Conservation (phyloP, 306 rosid species). For the Vachellia collinsii region DNA sequence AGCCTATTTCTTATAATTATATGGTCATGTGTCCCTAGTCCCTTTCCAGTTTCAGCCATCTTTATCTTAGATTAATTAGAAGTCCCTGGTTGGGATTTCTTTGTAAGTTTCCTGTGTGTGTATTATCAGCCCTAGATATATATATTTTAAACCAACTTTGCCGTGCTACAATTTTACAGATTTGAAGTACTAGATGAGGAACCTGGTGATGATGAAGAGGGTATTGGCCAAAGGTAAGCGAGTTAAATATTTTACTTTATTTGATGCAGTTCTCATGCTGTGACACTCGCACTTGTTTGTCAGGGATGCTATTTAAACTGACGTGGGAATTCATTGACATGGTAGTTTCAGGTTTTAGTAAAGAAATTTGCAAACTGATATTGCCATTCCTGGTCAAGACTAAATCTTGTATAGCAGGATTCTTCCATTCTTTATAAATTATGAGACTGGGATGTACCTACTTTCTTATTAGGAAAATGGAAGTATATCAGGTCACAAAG, state of each 20-base stretch:
- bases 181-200: slow-evolving; percentile 97
- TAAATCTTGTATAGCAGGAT: background rate
- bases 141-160: background rate
- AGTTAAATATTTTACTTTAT: background rate
- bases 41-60: background rate
- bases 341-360: background rate
- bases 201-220: slow-evolving; percentile 95
- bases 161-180: slow-evolving; percentile 47
- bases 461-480: background rate
- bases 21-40: background rate
- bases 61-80: background rate
- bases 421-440: background rate
- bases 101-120: background rate
- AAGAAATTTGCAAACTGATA: slow-evolving; percentile 18
- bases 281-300: slow-evolving; percentile 2
- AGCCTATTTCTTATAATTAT: slow-evolving; percentile 33
- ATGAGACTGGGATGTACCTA: background rate
- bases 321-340: slow-evolving; percentile 17
- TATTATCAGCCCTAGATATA: background rate
- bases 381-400: background rate
- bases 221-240: slow-evolving; percentile 74
- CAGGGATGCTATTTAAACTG: slow-evolving; percentile 5
- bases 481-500: background rate
- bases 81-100: background rate
- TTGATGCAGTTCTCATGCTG: slow-evolving; percentile 4